Base-by-base conservation (phyloP, 2,329 filamentous ascomycete species). In the Aspergillus fischeri region DNA sequence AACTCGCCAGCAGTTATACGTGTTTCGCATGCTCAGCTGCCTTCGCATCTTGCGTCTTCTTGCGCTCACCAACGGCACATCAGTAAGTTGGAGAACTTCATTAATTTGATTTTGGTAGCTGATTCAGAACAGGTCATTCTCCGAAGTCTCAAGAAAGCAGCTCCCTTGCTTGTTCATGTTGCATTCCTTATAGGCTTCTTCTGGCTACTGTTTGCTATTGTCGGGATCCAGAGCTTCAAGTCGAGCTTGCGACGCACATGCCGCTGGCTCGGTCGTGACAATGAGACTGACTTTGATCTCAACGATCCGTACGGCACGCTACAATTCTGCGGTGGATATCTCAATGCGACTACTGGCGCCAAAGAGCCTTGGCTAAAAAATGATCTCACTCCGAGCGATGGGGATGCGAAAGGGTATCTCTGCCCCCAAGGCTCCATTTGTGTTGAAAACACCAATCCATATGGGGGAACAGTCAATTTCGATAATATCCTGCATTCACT, bases 11-110 rank as follows among this genome's bases (percentile, higher is more conserved):
- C 90, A 95, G 69, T 74, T 97, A 7, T 96, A 92, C 66, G 83
- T 97, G 7, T 99, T 99, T 73, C 88, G 91, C 56, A 99, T 99
- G 95, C 81, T 99, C 58, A 96, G 92, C 69, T 97, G 92, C 74
- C 81, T 99, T 62, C 90, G 95, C 48, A 97, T 99, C 62, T 77
- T 99, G 62, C 86, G 94, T 59, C 82, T 99, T n/a, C 80, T 99
- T 21, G 88, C 91, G 52, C 83, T 99, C 52, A 99, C 94, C 1
- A 92, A 92, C 65, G 94, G 94, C 65, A 99, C 95, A 56, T 89
- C 92, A 53, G 89, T 92, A 81, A 80, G 87, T 77, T 49, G 27
- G 28, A 50, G 3, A 45, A 55, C 28, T 8, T 54, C 17, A 8
- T 49, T 2, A 24, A 29, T n/a, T 14, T 17, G 5, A 44, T 7